Evolutionary conservation across 805 yeast genomes (phyloP).

Genomic region (Grigorovia transvaalensis): DNA sequence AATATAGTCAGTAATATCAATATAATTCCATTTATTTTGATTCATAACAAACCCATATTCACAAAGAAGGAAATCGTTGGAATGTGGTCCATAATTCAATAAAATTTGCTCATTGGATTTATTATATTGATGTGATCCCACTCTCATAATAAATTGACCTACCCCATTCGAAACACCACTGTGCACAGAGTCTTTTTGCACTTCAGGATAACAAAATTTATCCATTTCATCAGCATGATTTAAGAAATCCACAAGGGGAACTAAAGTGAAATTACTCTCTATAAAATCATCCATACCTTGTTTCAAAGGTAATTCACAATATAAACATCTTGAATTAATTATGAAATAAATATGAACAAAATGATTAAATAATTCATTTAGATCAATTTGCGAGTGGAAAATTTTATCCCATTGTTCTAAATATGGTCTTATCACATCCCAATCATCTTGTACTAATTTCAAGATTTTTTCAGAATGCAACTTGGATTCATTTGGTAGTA

Average conservation of each 20-base stretch:
- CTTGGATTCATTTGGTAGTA: slow-evolving; percentile 37
- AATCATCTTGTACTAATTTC: slow-evolving; percentile 38
- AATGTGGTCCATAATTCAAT: slow-evolving; percentile 81
- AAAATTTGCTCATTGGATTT: slow-evolving; percentile 44
- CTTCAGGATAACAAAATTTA: slow-evolving; percentile 45
- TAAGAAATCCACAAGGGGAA: slow-evolving; percentile 81
- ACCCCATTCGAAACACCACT: slow-evolving; percentile 18
- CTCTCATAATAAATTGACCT: slow-evolving; percentile 22
- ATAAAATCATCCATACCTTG: slow-evolving; percentile 28
- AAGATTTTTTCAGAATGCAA: slow-evolving; percentile 34
- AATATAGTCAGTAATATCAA: slow-evolving; percentile 49
- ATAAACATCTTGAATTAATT: slow-evolving; percentile 84
- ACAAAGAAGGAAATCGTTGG: slow-evolving; percentile 67
- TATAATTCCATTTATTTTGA: slow-evolving; percentile 54
- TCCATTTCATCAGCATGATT: slow-evolving; percentile 49
- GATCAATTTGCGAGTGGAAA: not conserved
- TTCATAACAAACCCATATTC: slow-evolving; percentile 76
- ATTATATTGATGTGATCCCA: slow-evolving; percentile 15
- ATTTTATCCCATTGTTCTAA: slow-evolving; percentile 13
- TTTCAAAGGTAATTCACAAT: slow-evolving; percentile 53
- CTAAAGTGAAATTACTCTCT: slow-evolving; percentile 71
- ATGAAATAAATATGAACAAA: slow-evolving; percentile 74
- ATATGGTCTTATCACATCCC: slow-evolving; percentile 26
- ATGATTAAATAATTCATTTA: slow-evolving; percentile 4
- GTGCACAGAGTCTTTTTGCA: slow-evolving; percentile 24